Evolutionary conservation across 2,329 filamentous ascomycete genomes (phyloP).

Genomic region (Microdochium paspali): DNA sequence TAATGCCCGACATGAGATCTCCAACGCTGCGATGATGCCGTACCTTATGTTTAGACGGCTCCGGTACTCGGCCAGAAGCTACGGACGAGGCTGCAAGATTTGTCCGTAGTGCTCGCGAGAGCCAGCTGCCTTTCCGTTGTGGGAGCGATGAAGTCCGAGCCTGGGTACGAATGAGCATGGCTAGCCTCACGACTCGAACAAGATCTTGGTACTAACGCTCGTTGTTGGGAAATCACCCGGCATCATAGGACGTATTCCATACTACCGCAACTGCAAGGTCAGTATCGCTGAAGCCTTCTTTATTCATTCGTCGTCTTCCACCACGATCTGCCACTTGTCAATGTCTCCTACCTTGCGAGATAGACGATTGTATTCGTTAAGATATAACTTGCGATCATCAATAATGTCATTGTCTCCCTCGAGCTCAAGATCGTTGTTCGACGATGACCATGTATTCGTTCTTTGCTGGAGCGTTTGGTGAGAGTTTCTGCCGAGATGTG

Average conservation of each 20-base stretch:
- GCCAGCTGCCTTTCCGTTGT: slow-evolving; percentile 24
- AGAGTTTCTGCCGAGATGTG: too few relatives aligned
- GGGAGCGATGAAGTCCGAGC: slow-evolving; percentile 6
- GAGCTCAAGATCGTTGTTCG: slow-evolving; percentile 37
- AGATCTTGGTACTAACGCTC: slow-evolving; percentile 9
- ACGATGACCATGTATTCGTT: slow-evolving; percentile 50
- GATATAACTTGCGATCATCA: slow-evolving; percentile 35
- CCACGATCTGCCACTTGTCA: too few relatives aligned
- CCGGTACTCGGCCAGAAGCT: slow-evolving; percentile 13
- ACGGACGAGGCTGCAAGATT: slow-evolving; percentile 17
- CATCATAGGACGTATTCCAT: slow-evolving; percentile 35
- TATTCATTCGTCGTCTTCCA: too few relatives aligned
- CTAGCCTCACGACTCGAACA: background rate
- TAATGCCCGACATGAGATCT: slow-evolving; percentile 38
- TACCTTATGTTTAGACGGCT: slow-evolving; percentile 18
- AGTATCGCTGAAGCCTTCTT: background rate
- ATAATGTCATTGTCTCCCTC: slow-evolving; percentile 39
- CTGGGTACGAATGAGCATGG: slow-evolving; percentile 1
- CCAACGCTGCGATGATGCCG: slow-evolving; percentile 45
- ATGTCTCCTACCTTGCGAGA: slow-evolving; percentile 40
- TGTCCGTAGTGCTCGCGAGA: slow-evolving; percentile 25
- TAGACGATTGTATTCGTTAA: slow-evolving; percentile 51
- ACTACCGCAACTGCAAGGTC: slow-evolving; percentile 25
- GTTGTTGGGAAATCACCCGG: slow-evolving; percentile 14
- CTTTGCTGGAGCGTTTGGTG: slow-evolving; percentile 16